Evolutionary conservation across 2,329 filamentous ascomycete genomes (phyloP).

Genomic region (Arthrinium puccinioides): DNA sequence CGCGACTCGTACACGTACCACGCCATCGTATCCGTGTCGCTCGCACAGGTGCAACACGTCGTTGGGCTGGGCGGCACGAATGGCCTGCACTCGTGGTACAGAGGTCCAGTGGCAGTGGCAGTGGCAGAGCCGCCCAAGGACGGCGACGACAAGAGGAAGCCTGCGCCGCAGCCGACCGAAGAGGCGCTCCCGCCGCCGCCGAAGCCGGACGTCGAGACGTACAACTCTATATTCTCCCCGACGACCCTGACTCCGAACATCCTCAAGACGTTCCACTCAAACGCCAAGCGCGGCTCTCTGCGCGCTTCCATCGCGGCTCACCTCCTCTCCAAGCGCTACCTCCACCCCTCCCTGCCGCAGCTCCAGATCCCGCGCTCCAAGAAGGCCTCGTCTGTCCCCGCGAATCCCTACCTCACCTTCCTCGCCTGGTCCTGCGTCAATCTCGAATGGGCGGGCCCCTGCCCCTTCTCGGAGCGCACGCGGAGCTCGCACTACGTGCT

Average conservation of each 20-base stretch:
- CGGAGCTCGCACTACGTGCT: conserved; percentile 59
- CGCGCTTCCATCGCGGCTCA: conserved; percentile 48
- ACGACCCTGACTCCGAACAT: conserved; percentile 52
- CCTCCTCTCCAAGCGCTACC: conserved; percentile 43
- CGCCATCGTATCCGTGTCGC: conserved; percentile 40
- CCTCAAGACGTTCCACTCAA: conserved; percentile 48
- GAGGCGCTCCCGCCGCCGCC: conserved; percentile 35
- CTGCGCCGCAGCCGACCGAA: not conserved
- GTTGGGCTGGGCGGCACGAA: conserved; percentile 36
- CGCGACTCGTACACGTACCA: conserved; percentile 43
- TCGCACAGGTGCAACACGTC: conserved; percentile 40
- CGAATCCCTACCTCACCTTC: conserved; percentile 62
- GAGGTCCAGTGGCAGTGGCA: conserved; percentile 21
- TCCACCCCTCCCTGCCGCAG: conserved; percentile 35
- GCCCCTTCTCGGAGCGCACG: conserved; percentile 41
- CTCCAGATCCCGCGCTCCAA: conserved; percentile 36
- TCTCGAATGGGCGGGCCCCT: conserved; percentile 59
- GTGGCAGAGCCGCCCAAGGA: conserved; percentile 19
- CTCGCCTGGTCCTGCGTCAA: conserved; percentile 58
- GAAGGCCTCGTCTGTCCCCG: conserved; percentile 12
- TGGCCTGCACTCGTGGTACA: conserved; percentile 43
- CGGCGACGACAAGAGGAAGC: conserved; percentile 1
- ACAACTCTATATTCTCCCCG: conserved; percentile 59
- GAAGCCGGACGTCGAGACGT: conserved; percentile 54
- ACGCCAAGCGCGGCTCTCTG: conserved; percentile 50